Base-by-base conservation (phyloP, 352 stramenopile genomes). In the Pythium vanterpoolii region DNA sequence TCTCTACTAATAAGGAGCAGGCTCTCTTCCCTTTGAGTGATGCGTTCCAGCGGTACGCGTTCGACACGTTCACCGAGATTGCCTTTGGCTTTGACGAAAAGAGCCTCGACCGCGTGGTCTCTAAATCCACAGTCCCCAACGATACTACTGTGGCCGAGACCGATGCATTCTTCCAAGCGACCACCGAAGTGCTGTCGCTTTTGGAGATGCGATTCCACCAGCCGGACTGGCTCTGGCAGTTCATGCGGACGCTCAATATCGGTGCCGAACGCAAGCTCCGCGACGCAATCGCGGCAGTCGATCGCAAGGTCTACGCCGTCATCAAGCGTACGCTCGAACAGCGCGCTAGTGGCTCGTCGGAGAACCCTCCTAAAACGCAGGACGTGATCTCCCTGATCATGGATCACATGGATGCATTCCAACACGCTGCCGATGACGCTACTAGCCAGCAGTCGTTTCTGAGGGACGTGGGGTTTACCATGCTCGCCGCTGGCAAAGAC, bases 391-490 rank as follows among this genome's bases (percentile, higher is more conserved):
- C 56, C 75, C 13, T 72, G 49, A 6, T 74, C 71, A 42, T 69
- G 18, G 47, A 60, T 11, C 27, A 83, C 16, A 67, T 69, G 19
- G 65, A 60, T 23, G 57, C 66, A 39, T 74, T 56, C 5, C 24
- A 80, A 43, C 44, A 34, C 10, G 65, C 56, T 3, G 39, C 55
- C 43, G 47, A 71, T 38, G 44, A 60, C 39, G 51, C 45, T 21
- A 36, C 21, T 45, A 61, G 27, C 36, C 28, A 50, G 34, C 42
- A 57, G 34, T 74, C 72, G 42, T 71, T 74, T 2, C 56, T 95
- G n/a, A 73, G 81, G 28, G 82, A 94, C 57, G 75, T 93, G 38
- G 68, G 81, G 4, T 74, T 96, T 42, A 84, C 77, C 34, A 84
- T 92, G 58, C 79, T 93, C 6, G 66, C 77, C 0, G 86, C 81